Evolutionary conservation across 1,284 basidiomycete genomes (phyloP), one percentile per base, ranked within the genome.

Genomic region (Coniophora puteana): DNA sequence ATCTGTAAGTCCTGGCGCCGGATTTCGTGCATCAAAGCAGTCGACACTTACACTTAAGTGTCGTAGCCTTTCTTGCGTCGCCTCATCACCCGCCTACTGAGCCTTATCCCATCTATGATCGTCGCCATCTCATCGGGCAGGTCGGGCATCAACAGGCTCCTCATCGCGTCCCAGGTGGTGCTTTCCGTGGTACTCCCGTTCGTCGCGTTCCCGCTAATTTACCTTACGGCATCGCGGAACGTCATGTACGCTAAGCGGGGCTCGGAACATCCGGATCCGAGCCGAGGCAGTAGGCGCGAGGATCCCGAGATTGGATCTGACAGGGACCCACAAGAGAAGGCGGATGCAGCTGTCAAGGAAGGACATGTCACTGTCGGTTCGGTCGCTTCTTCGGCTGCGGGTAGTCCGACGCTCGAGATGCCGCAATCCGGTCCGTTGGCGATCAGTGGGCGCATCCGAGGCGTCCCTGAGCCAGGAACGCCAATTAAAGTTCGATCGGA

Each of bases 151-250:
- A 80, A 85, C 62, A 68, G 72, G 6, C 76, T 93, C 50, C 75
- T 92, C 21, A 78, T 91, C 28, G 83, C 79, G 1, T 86, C 82
- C 13, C 89, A 93, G 61, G 87, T 89, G 38, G 72, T 76, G 3
- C 73, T 92, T 16, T 83, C 79, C 21, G 74, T 93, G 47, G 81
- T 89, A 8, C 71, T 92, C 5, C 89, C 89, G 0, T 90, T 87
- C 51, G 76, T 88, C 50, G 72, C 80, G 33, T 74, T 84, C 54
- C 84, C 86, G 7, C 70, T 87, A 43, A 69, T 87, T 20, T 83
- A 58, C 41, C 66, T 86, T 47, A 83, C 80, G 24, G 75, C 75
- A n/a, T 74, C 68, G 18, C 65, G 69, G 43, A 56, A 68, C 13
- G 67, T 83, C 33, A 85, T 85, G 83, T n/a, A n/a, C n/a, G n/a